Conservation (phyloP, 768 basidiomycete species). For the Podaxis carcinomalis region DNA sequence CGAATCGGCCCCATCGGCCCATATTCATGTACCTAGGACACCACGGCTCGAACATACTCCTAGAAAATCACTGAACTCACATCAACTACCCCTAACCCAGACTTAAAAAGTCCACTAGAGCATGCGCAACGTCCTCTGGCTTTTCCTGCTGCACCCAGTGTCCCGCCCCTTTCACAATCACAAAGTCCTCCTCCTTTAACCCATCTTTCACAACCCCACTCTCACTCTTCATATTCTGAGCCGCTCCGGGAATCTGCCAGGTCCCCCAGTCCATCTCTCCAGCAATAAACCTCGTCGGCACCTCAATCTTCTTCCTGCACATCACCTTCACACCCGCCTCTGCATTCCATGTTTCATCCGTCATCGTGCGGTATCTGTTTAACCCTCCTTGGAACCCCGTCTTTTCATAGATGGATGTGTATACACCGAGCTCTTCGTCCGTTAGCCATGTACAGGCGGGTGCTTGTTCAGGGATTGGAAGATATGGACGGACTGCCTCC, state of each 20-base stretch:
- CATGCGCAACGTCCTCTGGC: constrained; percentile 36
- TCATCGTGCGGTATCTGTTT: constrained; percentile 47
- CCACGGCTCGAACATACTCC: not conserved
- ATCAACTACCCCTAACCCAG: not conserved
- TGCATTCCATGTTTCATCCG: constrained; percentile 27
- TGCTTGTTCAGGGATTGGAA: constrained; percentile 27
- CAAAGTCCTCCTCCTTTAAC: constrained; percentile 34
- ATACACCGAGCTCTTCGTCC: constrained; percentile 44
- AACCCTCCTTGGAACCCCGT: constrained; percentile 65
- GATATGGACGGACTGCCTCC: constrained; percentile 32
- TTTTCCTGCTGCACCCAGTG: constrained; percentile 65
- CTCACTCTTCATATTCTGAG: constrained; percentile 44
- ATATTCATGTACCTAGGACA: not conserved
- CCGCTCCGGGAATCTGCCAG: constrained; percentile 48
- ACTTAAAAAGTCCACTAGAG: constrained; percentile 34
- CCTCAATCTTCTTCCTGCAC: constrained; percentile 35
- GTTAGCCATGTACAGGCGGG: constrained; percentile 38
- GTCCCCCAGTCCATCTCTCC: constrained; percentile 59
- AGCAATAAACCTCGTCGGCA: constrained; percentile 55
- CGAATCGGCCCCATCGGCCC: too few species aligned
- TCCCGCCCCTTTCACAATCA: constrained; percentile 52
- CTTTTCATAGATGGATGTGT: constrained; percentile 41
- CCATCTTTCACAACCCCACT: constrained; percentile 2
- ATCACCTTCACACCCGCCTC: constrained; percentile 40
- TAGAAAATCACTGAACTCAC: not conserved